Evolutionary conservation across 768 basidiomycete genomes (phyloP).

Genomic region (Panaeolus papilionaceus): DNA sequence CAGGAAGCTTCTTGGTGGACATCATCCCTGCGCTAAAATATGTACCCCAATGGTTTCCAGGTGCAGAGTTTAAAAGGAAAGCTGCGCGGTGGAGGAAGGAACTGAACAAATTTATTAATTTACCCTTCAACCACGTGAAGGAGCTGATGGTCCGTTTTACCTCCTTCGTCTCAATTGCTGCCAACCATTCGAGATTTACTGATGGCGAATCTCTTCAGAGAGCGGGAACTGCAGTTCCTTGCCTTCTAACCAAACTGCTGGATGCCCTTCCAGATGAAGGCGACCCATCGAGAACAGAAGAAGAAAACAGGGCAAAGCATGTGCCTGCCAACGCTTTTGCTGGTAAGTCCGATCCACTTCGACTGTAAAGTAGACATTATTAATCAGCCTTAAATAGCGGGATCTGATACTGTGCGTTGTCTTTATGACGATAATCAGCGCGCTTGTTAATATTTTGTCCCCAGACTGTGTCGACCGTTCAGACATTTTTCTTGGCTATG

Average conservation of each 20-base stretch:
- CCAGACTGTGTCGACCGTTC: conserved; percentile 33
- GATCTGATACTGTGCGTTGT: conserved; percentile 24
- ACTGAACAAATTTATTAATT: conserved; percentile 38
- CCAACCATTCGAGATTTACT: not conserved
- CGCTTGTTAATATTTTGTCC: not conserved
- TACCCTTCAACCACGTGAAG: conserved; percentile 41
- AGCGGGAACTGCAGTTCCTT: not conserved
- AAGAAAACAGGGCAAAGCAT: not conserved
- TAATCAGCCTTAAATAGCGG: conserved; percentile 14
- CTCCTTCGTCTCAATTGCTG: not conserved
- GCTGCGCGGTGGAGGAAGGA: conserved; percentile 45
- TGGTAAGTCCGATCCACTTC: not conserved
- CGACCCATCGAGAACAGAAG: not conserved
- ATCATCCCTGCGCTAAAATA: conserved; percentile 33
- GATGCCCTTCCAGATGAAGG: not conserved
- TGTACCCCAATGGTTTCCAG: conserved; percentile 41
- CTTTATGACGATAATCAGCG: not conserved
- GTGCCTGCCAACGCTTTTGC: conserved; percentile 1
- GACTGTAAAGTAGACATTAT: not conserved
- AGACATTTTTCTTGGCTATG: conserved; percentile 38
- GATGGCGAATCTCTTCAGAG: not conserved
- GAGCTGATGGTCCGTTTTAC: conserved; percentile 34
- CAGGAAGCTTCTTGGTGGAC: conserved; percentile 39
- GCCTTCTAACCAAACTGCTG: not conserved
- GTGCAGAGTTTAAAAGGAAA: conserved; percentile 41